Evolutionary conservation across 768 basidiomycete species (phyloP).

Genomic region (Sistotremastrum suecicum): DNA sequence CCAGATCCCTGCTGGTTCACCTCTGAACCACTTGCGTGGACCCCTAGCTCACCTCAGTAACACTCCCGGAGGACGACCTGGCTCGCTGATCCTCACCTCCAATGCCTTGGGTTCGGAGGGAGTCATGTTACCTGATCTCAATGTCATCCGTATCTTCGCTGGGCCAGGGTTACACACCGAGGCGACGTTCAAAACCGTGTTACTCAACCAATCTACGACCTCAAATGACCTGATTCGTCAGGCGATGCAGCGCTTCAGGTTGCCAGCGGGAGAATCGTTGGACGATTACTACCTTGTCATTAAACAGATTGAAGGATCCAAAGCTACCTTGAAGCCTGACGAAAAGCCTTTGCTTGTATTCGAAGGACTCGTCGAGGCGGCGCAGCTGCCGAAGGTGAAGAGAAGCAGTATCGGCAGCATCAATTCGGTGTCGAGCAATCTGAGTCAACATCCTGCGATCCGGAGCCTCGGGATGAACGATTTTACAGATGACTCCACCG

Average conservation of each 20-base stretch:
- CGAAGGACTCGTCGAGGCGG: slow-evolving; percentile 68
- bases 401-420: slow-evolving; percentile 89
- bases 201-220: slow-evolving; percentile 78
- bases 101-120: slow-evolving; percentile 42
- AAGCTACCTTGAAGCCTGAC: slow-evolving; percentile 50
- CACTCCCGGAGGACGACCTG: slow-evolving; percentile 45
- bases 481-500: slow-evolving; percentile 91
- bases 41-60: slow-evolving; percentile 3
- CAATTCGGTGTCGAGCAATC: slow-evolving; percentile 81
- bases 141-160: slow-evolving; percentile 92
- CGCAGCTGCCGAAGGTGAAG: slow-evolving; percentile 81
- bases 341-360: slow-evolving; percentile 87
- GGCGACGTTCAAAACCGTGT: slow-evolving; percentile 95
- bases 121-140: slow-evolving; percentile 62
- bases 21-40: background rate
- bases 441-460: slow-evolving; percentile 93
- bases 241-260: slow-evolving; percentile 86
- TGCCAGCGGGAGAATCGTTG: slow-evolving; percentile 47
- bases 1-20: slow-evolving; percentile 28
- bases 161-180: slow-evolving; percentile 84
- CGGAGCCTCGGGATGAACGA: slow-evolving; percentile 92
- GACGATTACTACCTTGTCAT: slow-evolving; percentile 76
- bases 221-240: slow-evolving; percentile 77
- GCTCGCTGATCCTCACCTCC: slow-evolving; percentile 55
- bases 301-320: slow-evolving; percentile 84